A percentile compares a stretch with the other conserved stretches of the same genome.
Conservation (phyloP, 768 basidiomycete species). For the Serendipita vermifera region DNA sequence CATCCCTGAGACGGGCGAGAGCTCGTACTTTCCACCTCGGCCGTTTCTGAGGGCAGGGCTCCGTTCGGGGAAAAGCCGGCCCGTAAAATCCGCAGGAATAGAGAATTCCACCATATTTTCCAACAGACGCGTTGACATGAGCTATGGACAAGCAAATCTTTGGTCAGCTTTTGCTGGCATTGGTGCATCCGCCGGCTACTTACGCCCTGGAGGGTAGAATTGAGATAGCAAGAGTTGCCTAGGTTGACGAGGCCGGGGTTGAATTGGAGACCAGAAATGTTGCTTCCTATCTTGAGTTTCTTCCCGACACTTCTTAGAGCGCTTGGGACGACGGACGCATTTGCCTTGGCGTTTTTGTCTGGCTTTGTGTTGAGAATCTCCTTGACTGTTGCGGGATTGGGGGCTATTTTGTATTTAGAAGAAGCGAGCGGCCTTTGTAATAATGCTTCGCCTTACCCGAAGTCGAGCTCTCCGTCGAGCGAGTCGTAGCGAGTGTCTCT, state of each 20-base stretch:
- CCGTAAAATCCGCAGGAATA: constrained; percentile 29
- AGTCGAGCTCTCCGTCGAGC: too few relatives aligned
- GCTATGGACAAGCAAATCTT: constrained; percentile 27
- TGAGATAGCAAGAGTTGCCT: constrained; percentile 76
- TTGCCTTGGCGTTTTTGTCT: not conserved
- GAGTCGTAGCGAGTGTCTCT: too few relatives aligned
- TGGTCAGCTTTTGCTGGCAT: constrained; percentile 13
- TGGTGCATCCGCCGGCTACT: too few relatives aligned
- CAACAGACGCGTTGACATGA: constrained; percentile 53
- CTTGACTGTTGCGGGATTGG: not conserved
- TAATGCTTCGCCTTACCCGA: too few relatives aligned
- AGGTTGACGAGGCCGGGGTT: constrained; percentile 16
- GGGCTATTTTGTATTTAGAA: too few relatives aligned
- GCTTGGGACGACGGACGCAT: not conserved
- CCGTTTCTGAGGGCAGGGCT: constrained; percentile 56
- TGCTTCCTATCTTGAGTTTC: not conserved
- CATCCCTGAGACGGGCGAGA: constrained; percentile 45
- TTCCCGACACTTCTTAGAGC: not conserved
- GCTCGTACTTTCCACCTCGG: constrained; percentile 42
- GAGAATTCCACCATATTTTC: constrained; percentile 44
- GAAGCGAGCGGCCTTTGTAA: too few relatives aligned
- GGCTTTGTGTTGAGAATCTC: constrained; percentile 6
- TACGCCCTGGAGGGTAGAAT: constrained; percentile 83
- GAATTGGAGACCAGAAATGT: not conserved
- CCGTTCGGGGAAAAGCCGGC: constrained; percentile 32